phyloP scores from a whole-genome alignment of 495 filamentous ascomycete species.

The Apodospora peruviana region DNA sequence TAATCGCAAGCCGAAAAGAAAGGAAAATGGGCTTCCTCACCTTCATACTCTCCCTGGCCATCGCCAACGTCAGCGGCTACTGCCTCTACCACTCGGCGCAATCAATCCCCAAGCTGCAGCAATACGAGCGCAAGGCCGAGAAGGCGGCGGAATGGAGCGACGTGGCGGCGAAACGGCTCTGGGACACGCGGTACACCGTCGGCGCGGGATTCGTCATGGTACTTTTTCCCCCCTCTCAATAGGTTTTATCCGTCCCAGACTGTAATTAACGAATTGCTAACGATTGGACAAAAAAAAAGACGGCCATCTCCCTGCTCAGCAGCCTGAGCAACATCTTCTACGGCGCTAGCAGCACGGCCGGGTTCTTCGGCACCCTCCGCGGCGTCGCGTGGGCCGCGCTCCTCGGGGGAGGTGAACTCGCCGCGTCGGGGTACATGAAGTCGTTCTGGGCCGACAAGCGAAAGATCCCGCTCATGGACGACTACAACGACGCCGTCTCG shows the following conservation, averaged over 20 bases:
- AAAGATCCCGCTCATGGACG: constrained; percentile 19
- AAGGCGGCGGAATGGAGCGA: constrained; percentile 21
- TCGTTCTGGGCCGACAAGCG: constrained; percentile 16
- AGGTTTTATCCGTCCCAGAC: no score
- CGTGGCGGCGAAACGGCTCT: constrained; percentile 13
- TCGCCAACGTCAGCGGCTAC: constrained; percentile 12
- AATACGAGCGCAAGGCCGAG: constrained; percentile 17
- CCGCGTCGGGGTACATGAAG: constrained; percentile 11
- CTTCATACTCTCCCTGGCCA: constrained; percentile 4
- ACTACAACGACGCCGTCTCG: constrained; percentile 19
- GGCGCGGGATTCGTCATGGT: constrained; percentile 11
- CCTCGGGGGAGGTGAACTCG: constrained; percentile 2
- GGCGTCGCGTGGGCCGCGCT: constrained; percentile 4
- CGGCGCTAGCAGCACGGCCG: not conserved
- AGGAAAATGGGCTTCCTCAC: constrained; percentile 1
- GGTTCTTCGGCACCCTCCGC: not conserved
- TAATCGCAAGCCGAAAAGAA: no score
- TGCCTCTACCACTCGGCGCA: constrained; percentile 12
- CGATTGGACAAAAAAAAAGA: constrained; percentile 2
- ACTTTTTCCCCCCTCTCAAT: not conserved
- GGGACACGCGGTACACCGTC: constrained; percentile 19
- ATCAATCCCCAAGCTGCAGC: constrained; percentile 20
- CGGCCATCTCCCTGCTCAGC: constrained; percentile 9
- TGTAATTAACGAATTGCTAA: no score
- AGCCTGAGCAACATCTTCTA: constrained; percentile 8